phyloP scores from a whole-genome alignment of 129 eudicot species.

The Arctium minus region DNA sequence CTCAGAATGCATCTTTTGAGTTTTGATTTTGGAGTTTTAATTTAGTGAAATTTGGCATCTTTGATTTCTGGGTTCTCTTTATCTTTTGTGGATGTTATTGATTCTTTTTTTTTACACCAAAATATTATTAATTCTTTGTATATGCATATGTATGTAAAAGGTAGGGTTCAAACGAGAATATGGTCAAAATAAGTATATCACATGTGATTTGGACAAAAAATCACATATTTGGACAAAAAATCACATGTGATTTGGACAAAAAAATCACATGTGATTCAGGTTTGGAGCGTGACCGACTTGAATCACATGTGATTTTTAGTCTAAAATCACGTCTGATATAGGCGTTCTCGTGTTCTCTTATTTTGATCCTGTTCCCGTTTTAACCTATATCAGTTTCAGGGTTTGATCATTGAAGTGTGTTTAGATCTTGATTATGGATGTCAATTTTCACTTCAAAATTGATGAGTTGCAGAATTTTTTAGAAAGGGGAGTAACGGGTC shows the following conservation, averaged over 20 bases:
- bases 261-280: too few species aligned
- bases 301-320: not conserved
- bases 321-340: too few species aligned
- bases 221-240: too few species aligned
- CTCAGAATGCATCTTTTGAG: not conserved
- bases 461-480: not conserved
- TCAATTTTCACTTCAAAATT: too few species aligned
- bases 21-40: not conserved
- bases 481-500: too few species aligned
- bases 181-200: not conserved
- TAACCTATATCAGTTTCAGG: too few species aligned
- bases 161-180: not conserved
- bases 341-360: too few species aligned
- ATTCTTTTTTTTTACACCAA: not conserved
- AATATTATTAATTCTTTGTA: not conserved
- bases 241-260: too few species aligned
- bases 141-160: not conserved
- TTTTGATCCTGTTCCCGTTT: too few species aligned
- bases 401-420: not conserved
- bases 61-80: not conserved
- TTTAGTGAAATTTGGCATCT: constrained; percentile 2
- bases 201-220: not conserved
- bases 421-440: constrained; percentile 6
- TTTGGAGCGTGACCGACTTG: not conserved
- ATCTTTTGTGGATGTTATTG: not conserved